A percentile compares a stretch with the other conserved stretches of the same genome.
These are phyloP conservation scores for Clitopilus passeckerianus DNA, from an alignment of 768 basidiomycete genomes.

Conservation along the genomic window DNA sequence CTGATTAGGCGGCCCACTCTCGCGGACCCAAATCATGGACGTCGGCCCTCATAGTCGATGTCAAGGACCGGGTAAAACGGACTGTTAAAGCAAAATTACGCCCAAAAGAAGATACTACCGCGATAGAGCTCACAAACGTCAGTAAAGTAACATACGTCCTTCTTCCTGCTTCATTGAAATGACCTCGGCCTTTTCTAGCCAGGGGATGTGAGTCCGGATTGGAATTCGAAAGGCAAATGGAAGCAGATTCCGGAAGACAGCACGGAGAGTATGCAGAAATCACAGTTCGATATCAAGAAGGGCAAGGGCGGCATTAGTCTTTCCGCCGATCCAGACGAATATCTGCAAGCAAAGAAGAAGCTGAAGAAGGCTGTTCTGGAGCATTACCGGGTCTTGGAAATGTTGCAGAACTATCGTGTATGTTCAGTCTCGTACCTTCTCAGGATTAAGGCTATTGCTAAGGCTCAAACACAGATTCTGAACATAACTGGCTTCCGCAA, in stretches of 20 bases:
- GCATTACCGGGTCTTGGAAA: conserved; percentile 78
- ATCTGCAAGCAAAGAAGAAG: conserved; percentile 77
- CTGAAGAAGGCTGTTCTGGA: conserved; percentile 82
- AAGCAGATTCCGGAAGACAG: background rate
- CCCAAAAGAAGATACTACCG: background rate
- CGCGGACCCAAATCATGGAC: conserved; percentile 7
- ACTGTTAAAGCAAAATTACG: background rate
- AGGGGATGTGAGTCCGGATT: background rate
- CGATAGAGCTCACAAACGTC: background rate
- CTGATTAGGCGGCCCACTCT: conserved; percentile 9
- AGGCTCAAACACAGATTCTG: conserved; percentile 46
- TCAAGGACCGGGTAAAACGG: conserved; percentile 2
- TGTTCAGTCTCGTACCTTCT: conserved; percentile 10
- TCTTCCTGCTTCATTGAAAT: background rate
- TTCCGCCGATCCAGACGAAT: conserved; percentile 67
- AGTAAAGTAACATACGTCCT: background rate
- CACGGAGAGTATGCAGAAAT: background rate
- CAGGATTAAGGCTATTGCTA: background rate
- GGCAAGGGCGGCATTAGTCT: conserved; percentile 9
- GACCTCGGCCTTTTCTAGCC: background rate
- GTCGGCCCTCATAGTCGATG: background rate
- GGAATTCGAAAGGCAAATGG: background rate
- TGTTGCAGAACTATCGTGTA: conserved; percentile 87
- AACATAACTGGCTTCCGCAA: conserved; percentile 91
- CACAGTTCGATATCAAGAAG: conserved; percentile 3